Evolutionary conservation across 257 asterid genomes (phyloP), one percentile per base, ranked within the genome.

Genomic region (Solanum arcanum): DNA sequence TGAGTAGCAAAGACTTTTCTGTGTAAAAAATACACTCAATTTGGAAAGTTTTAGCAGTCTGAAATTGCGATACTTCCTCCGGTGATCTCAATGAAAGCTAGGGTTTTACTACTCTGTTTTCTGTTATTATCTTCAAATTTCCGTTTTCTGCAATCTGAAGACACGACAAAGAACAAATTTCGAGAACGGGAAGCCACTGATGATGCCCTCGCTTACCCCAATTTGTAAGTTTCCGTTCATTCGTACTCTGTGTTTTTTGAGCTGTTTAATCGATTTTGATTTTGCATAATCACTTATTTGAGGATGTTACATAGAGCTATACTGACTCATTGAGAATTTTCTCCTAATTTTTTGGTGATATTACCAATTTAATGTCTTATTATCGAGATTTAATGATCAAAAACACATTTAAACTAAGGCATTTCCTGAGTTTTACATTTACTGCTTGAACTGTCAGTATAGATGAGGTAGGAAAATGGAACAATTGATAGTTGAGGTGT

Each of bases 101-200:
- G 94, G 97, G 91, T 89, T 88, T 88, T 92, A 27, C 44, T 90
- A 86, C 92, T 92, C 41, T 87, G 91, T 90, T 92, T 94, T 85
- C 92, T 94, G 44, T 86, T 94, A 83, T 70, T 89, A 86, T 92
- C 92, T 90, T 89, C 91, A 92, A 91, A 94, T 89, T 89, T 92
- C 90, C 94, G 90, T 88, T 88, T 83, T 86, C 86, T 96, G 85
- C 92, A 93, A 86, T 91, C 94, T 88, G 99, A 94, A 91, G 95
- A 95, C 88, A 85, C 89, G 41, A 89, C 88, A 85, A 93, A 88
- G 87, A 97, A 96, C 90, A 96, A 94, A 90, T 97, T 97, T 90
- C 96, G 98, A 31, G 95, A 95, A 89, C 99, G 99, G 47, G 95
- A 95, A 93, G 99, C 99, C 72, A 90, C 94, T 78, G 99, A 97